A percentile compares a stretch with the other conserved stretches of the same genome.
Evolutionary conservation across 2,329 filamentous ascomycete species (phyloP).

Genomic region (Elsinoe fawcettii): DNA sequence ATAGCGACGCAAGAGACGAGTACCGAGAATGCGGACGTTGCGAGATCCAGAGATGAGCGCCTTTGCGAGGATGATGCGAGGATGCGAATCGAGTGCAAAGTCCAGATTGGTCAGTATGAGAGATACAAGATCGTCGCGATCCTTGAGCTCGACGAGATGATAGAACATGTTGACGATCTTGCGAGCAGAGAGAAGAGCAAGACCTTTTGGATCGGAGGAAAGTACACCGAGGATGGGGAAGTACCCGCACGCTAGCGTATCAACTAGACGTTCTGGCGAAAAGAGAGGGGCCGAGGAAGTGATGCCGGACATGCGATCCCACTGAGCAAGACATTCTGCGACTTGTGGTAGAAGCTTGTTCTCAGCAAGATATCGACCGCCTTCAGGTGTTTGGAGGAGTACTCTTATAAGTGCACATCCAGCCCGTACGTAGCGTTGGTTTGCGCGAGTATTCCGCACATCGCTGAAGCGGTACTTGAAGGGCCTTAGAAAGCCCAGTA

Average conservation of each 20-base stretch:
- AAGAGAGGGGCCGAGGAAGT: constrained; percentile 85
- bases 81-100: constrained; percentile 76
- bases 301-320: constrained; percentile 68
- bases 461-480: constrained; percentile 96
- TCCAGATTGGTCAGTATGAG: constrained; percentile 85
- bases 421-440: constrained; percentile 85
- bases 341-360: constrained; percentile 92
- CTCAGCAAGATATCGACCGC: constrained; percentile 74
- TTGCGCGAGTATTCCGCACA: constrained; percentile 80
- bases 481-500: constrained; percentile 90
- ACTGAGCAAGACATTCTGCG: constrained; percentile 89
- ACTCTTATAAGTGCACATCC: constrained; percentile 84
- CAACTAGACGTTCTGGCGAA: constrained; percentile 71
- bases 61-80: constrained; percentile 86
- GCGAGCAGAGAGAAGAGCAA: constrained; percentile 90
- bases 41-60: constrained; percentile 87
- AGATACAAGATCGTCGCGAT: constrained; percentile 85
- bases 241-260: constrained; percentile 86
- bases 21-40: constrained; percentile 82
- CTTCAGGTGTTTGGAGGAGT: constrained; percentile 76
- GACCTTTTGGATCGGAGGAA: constrained; percentile 71
- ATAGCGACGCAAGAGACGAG: constrained; percentile 79
- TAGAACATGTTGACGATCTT: constrained; percentile 99
- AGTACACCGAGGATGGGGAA: constrained; percentile 86
- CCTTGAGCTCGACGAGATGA: constrained; percentile 86